Evolutionary conservation across 805 yeast species (phyloP).

Genomic region (Schizosaccharomyces lindneri): DNA sequence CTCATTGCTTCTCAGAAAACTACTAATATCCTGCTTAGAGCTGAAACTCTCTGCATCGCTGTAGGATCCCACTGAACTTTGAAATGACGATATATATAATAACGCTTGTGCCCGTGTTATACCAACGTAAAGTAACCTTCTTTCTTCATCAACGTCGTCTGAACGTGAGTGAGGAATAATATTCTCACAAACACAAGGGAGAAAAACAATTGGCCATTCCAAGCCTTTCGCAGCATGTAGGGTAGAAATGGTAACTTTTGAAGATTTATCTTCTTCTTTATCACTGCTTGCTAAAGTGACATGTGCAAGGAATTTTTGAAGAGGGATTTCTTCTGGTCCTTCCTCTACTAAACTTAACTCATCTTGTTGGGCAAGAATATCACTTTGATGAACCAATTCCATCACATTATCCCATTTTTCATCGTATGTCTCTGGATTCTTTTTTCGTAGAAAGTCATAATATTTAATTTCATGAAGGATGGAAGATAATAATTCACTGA

Average conservation of each 20-base stretch:
- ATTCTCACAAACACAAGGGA: conserved; percentile 47
- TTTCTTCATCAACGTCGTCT: conserved; percentile 37
- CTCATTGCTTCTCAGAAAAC: background rate
- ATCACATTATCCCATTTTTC: conserved; percentile 8
- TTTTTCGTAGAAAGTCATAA: conserved; percentile 2
- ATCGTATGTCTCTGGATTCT: conserved; percentile 6
- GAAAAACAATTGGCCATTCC: conserved; percentile 84
- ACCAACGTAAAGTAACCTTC: conserved; percentile 72
- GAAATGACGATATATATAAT: background rate
- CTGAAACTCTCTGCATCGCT: background rate
- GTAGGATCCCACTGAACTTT: background rate
- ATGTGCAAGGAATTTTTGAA: background rate
- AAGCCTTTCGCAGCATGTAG: conserved; percentile 83
- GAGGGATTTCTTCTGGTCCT: background rate
- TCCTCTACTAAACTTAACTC: background rate
- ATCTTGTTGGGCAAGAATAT: background rate
- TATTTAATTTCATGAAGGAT: background rate
- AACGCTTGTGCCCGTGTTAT: conserved; percentile 53
- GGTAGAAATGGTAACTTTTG: conserved; percentile 38
- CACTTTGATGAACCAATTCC: conserved; percentile 3
- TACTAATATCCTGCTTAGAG: background rate
- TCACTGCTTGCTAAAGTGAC: background rate
- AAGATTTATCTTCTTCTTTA: background rate
- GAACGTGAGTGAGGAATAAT: conserved; percentile 33
- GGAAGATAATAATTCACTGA: background rate